Evolutionary conservation across 768 basidiomycete genomes (phyloP), one percentile per base, ranked within the genome.

Genomic region (Naematelia aurantialba): DNA sequence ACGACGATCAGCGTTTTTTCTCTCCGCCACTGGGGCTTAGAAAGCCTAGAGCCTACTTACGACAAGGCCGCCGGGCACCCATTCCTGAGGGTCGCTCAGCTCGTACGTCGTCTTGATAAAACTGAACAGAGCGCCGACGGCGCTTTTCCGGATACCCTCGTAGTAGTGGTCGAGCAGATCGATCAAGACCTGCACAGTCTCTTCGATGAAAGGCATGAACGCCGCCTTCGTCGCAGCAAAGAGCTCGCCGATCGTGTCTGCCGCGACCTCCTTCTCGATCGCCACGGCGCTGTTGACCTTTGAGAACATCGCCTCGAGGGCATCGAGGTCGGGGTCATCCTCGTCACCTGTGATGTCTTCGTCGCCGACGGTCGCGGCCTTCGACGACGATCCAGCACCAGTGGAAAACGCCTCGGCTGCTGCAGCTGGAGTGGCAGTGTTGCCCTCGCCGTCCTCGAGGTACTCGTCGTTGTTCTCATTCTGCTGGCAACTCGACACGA

Each of bases 241-340:
- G 62, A 99, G 79, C 31, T 88, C 87, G 61, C 94, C 92, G 64
- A 98, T 87, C 3, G 93, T 91, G 75, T 98, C 93, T 24, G 91
- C 91, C 21, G 96, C 93, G 60, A 97, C 96, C 81, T 99, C 96
- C 79, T 99, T 99, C 82, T 99, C 96, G 56, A 98, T 91, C 45
- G 93, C 93, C 65, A 98, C 87, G 21, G 92, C 93, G 68, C 88
- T 90, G 81, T 92, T 94, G 62, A 93, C 90, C 62, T 91, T 89
- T 72, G 91, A 83, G 78, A 90, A 81, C 78, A 78, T 70, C 44
- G 65, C 61, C 51, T 78, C 78, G 47, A 78, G 65, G 56, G 75
- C 78, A 47, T 77, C 75, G n/a, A 73, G 59, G 59, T 91, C 90
- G 68, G 90, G 89, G 44, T 71, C 76, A 48, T 79, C 67, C 53